These are phyloP conservation scores for Neurospora sp. DNA, from an alignment of 2,329 filamentous ascomycete species.

Conservation along the genomic window DNA sequence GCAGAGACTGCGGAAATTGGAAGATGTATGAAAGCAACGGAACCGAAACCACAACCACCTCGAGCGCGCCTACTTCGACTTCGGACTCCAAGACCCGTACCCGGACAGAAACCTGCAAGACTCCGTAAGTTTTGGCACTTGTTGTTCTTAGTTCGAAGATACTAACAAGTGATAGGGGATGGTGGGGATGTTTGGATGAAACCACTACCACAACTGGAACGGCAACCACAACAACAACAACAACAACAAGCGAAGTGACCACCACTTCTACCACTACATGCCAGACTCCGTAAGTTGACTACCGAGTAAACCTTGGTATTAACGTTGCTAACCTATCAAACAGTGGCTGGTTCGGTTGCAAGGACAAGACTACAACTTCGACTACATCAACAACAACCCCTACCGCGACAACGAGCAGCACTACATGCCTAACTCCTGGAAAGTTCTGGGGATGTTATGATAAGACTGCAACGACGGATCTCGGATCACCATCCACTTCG, in stretches of 20 bases:
- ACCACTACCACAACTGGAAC: conserved; percentile 40
- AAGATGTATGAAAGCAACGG: conserved; percentile 92
- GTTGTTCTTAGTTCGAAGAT: background rate
- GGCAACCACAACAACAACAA: conserved; percentile 24
- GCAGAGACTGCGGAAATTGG: conserved; percentile 86
- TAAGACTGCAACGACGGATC: conserved; percentile 20
- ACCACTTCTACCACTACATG: conserved; percentile 33
- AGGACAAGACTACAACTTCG: conserved; percentile 37
- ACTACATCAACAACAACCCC: conserved; percentile 27
- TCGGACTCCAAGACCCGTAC: conserved; percentile 43
- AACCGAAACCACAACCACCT: conserved; percentile 62
- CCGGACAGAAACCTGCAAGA: conserved; percentile 78
- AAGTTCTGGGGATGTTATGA: conserved; percentile 47
- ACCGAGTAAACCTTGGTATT: conserved; percentile 40
- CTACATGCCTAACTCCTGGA: conserved; percentile 42
- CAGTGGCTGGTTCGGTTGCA: conserved; percentile 56
- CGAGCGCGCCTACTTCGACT: conserved; percentile 46
- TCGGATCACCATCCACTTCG: conserved; percentile 15
- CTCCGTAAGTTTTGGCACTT: conserved; percentile 37
- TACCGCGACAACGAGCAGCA: conserved; percentile 20
- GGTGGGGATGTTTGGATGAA: conserved; percentile 75
- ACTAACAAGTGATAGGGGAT: conserved; percentile 39
- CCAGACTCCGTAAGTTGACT: conserved; percentile 29
- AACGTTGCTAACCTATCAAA: conserved; percentile 33
- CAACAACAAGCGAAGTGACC: conserved; percentile 33